Base-by-base conservation (phyloP, 805 yeast species). In the Teunomyces aglyptinius region DNA sequence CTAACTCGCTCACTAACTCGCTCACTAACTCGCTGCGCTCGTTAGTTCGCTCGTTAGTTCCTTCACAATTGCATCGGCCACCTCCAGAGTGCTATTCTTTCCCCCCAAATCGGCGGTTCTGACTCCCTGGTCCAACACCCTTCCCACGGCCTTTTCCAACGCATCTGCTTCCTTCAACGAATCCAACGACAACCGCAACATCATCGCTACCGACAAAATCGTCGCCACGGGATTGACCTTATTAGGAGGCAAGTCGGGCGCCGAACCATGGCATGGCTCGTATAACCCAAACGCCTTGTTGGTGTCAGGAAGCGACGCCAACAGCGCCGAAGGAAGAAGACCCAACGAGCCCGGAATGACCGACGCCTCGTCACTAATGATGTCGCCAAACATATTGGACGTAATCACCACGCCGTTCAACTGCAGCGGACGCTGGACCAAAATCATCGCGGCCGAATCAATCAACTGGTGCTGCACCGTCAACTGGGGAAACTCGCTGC, bases 231-330 rank as follows among this genome's bases (percentile, higher is more conserved):
- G 99, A 71, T 92, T 92, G 49, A 91, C 99, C 72, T 88, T 86
- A 65, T 89, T 89, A 49, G 71, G 75, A 44, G 85, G 83, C 63
- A 92, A 81, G 68, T 92, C 99, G 44, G 99, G 99, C 29, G 99
- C 99, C 40, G 97, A 86, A 41, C 99, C 99, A 67, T 92, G 99
- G 64, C 97, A 92, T 55, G 99, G 98, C 74, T 94, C 99, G 67
- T 94, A 94, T 54, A 94, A 76, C 49, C 99, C 99, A 64, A 94
- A 91, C 0, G 98, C 98, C 43, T 79, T 75, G 77, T 91, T 91
- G 33, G 92, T 82, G 69, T 92, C 97, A 45, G 99, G 99, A 63
- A 94, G 78, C n/a, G 97, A 89, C 3, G 97, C 94, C 62, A 94
- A 80, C 16, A 98, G 92, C 3, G 99, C 95, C 47, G 97, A 89